Evolutionary conservation across 192 early-diverging fungal species (phyloP), one percentile per base, ranked within the genome.

Genomic region (Coemansia sp.): DNA sequence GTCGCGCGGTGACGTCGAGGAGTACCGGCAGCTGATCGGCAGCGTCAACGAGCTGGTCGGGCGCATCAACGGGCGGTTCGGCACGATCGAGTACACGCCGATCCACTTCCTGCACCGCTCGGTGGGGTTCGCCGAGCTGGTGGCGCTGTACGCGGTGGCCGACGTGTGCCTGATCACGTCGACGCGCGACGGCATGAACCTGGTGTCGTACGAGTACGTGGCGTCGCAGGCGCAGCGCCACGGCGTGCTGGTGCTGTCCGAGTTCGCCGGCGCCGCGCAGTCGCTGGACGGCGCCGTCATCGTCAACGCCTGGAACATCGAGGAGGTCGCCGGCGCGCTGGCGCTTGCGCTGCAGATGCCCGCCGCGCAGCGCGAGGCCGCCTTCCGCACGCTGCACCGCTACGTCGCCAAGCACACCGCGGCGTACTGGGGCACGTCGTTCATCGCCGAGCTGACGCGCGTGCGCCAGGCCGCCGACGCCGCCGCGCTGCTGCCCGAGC

Each of bases 261-360:
- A 99, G 77, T 99, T 99, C 87, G 95, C 97, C 10, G 98, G 98
- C 35, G 97, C 97, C 19, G 98, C 97, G 8, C 98, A 99, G 84
- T 96, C 93, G 32, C 83, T 99, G 40, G 96, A 98, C 76, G 97
- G 95, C 15, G 93, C 98, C 2, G 87, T 99, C 27, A 95, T 99
- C 73, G 93, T 99, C 62, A 99, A 99, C 81, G 96, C 98, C 31
- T 99, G 98, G 98, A 98, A 97, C 79, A 99, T 93, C 0, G 96
- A 95, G 60, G 97, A 98, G 59, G 84, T 99, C 11, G 86, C 97
- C 2, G 87, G 90, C 38, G 96, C 92, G 5, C 90, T 98, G 69
- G 76, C 92, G 72, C 91, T 93, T 41, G 98, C 98, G 4, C 92
- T 99, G 24, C 91, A 92, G 0, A 98, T 98, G 98, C 77, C 94